A percentile compares a stretch with the other conserved stretches of the same genome.
These are phyloP conservation scores for Botrytis byssoidea DNA, from an alignment of 2,329 filamentous ascomycete species.

Conservation along the genomic window DNA sequence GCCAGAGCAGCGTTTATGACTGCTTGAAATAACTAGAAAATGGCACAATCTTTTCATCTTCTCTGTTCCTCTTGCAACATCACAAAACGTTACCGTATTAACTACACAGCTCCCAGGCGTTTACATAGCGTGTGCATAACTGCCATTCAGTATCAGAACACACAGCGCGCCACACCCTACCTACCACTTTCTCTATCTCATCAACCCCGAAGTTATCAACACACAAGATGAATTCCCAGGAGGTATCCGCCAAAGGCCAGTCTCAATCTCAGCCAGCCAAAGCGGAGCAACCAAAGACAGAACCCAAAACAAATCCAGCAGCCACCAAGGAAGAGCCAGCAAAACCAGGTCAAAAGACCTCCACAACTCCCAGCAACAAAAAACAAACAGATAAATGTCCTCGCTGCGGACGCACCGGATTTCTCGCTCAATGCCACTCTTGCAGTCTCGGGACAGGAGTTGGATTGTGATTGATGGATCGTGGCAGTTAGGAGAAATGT, in stretches of 20 bases:
- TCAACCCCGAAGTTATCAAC: not conserved
- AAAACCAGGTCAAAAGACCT: not conserved
- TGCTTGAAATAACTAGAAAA: not conserved
- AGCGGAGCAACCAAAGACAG: not conserved
- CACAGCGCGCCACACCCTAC: not conserved
- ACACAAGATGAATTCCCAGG: not conserved
- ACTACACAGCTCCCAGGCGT: not conserved
- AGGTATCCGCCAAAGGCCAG: not conserved
- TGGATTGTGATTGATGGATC: not conserved
- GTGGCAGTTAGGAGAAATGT: not conserved
- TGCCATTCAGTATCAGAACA: not conserved
- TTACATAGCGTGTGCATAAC: not conserved
- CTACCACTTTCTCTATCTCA: not conserved
- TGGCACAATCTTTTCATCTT: not conserved
- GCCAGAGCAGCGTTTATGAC: not conserved
- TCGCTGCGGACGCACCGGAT: not conserved
- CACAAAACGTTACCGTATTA: too few species aligned
- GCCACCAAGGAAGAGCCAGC: not conserved
- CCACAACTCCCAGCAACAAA: not conserved
- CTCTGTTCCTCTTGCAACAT: too few species aligned
- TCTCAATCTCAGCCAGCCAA: not conserved
- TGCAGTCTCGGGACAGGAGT: not conserved
- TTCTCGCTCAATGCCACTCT: not conserved
- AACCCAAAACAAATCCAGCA: not conserved
- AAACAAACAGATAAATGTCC: not conserved